Base-by-base conservation (phyloP, 352 stramenopile species). In the Phytophthora citricola region DNA sequence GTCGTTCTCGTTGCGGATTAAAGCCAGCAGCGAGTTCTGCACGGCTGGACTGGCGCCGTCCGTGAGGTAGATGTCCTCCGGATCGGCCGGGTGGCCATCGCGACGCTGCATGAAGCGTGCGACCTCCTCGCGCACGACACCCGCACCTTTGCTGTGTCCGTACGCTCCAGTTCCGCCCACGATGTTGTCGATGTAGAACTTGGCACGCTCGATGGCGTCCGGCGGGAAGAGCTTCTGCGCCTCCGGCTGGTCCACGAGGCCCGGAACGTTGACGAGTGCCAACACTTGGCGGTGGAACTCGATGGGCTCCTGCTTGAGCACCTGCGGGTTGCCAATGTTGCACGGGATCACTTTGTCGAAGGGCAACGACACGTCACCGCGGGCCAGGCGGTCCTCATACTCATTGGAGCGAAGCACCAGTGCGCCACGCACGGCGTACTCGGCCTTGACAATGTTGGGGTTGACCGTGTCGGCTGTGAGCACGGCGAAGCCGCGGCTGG, bases 11-110 rank as follows among this genome's bases (percentile, higher is more conserved):
- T 92, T 73, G 36, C 92, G 85, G 63, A 99, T 98, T 9, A 99
- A 68, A 27, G 92, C 81, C 56, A 92, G 77, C 54, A 99, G 75
- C 39, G 98, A 75, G 73, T 95, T 97, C 68, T 97, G 81, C 65
- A 99, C 98, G 5, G 89, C 97, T 40, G 97, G 91, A 75, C 88
- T 98, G 17, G 98, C 98, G 29, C 98, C 98, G 55, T 99, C 97
- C 31, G 96, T 99, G 47, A 99, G 86, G 73, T 97, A 99, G 50
- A 99, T 98, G 73, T 97, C 85, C 45, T 98, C 93, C 3, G 94
- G 84, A 62, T 99, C 85, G 40, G 91, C 83, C 17, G 89, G 75
- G 73, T 98, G 88, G 57, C 92, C 92, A 55, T 98, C 95, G 40
- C 95, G 90, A 41, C 78, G 72, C 58, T 90, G 60, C 43, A 98